phyloP scores from a whole-genome alignment of 2,329 filamentous ascomycete genomes.

The Mycosphaerella sp. region DNA sequence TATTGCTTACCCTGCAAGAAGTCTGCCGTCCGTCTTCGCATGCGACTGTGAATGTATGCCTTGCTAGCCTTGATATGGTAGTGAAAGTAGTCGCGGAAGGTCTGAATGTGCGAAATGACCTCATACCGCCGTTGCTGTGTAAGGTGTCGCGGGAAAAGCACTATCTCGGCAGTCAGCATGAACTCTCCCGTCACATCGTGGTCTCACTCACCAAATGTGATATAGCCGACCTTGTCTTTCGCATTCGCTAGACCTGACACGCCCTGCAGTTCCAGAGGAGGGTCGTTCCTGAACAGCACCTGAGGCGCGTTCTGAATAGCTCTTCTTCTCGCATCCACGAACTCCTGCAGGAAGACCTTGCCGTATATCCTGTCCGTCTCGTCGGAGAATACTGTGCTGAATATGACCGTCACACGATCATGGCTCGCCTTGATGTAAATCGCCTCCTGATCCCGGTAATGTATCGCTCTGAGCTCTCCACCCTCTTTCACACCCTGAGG shows the following conservation, averaged over 20 bases:
- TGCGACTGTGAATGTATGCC: constrained; percentile 96
- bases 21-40: constrained; percentile 95
- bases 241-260: constrained; percentile 75
- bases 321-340: constrained; percentile 89
- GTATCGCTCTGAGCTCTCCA: constrained; percentile 88
- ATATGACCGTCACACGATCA: constrained; percentile 97
- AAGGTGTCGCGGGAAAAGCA: constrained; percentile 92
- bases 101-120: constrained; percentile 98
- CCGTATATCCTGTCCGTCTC: constrained; percentile 97
- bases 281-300: constrained; percentile 91
- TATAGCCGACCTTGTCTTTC: constrained; percentile 87
- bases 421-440: constrained; percentile 98
- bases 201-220: constrained; percentile 75
- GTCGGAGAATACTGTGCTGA: constrained; percentile 95
- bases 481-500: constrained; percentile 86
- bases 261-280: constrained; percentile 82
- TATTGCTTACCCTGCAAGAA: constrained; percentile 77
- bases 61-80: constrained; percentile 99
- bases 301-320: constrained; percentile 98
- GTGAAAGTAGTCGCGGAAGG: constrained; percentile 99
- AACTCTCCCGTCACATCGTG: neutral
- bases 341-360: constrained; percentile 98
- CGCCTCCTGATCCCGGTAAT: constrained; percentile 97
- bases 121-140: constrained; percentile 84
- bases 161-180: constrained; percentile 41